Evolutionary conservation across 1,284 basidiomycete species (phyloP).

Genomic region (Austroboletus rostrupii): DNA sequence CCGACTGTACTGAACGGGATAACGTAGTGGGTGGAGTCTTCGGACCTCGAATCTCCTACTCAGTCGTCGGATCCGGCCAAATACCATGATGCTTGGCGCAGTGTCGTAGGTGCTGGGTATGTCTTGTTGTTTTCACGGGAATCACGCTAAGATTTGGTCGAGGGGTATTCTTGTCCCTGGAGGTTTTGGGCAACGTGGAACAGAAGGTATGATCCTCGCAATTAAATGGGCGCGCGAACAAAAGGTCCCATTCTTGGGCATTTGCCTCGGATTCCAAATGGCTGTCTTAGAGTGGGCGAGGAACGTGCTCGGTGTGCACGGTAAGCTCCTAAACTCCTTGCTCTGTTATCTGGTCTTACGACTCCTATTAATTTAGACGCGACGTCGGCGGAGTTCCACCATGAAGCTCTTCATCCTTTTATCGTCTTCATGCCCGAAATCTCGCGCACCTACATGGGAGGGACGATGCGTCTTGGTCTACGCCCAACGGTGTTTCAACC

Average conservation of each 20-base stretch:
- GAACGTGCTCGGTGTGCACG: slow-evolving; percentile 73
- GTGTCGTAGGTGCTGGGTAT: slow-evolving; percentile 85
- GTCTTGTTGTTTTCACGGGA: slow-evolving; percentile 17
- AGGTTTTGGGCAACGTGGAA: slow-evolving; percentile 91
- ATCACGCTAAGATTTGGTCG: slow-evolving; percentile 12
- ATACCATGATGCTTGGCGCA: slow-evolving; percentile 96
- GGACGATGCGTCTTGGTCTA: slow-evolving; percentile 96
- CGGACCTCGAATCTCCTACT: slow-evolving; percentile 81
- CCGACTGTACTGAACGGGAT: slow-evolving; percentile 6
- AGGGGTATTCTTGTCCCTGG: slow-evolving; percentile 95
- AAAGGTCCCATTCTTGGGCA: slow-evolving; percentile 92
- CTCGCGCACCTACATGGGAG: slow-evolving; percentile 96
- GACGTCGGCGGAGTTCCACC: slow-evolving; percentile 83
- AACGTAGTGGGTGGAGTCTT: slow-evolving; percentile 93
- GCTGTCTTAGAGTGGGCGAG: slow-evolving; percentile 95
- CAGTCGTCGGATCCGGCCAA: slow-evolving; percentile 79
- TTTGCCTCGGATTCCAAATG: slow-evolving; percentile 97
- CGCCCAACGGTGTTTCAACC: slow-evolving; percentile 88
- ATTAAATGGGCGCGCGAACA: slow-evolving; percentile 97
- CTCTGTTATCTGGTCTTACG: neutral
- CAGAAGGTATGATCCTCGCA: slow-evolving; percentile 96
- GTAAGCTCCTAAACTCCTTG: slow-evolving; percentile 36
- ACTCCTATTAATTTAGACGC: slow-evolving; percentile 51
- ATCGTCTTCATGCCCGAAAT: slow-evolving; percentile 99
- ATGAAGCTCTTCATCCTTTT: slow-evolving; percentile 62